A percentile compares a stretch with the other conserved stretches of the same genome.
Evolutionary conservation across 169 alveolate genomes (phyloP).

Genomic region (Blepharisma undulans): DNA sequence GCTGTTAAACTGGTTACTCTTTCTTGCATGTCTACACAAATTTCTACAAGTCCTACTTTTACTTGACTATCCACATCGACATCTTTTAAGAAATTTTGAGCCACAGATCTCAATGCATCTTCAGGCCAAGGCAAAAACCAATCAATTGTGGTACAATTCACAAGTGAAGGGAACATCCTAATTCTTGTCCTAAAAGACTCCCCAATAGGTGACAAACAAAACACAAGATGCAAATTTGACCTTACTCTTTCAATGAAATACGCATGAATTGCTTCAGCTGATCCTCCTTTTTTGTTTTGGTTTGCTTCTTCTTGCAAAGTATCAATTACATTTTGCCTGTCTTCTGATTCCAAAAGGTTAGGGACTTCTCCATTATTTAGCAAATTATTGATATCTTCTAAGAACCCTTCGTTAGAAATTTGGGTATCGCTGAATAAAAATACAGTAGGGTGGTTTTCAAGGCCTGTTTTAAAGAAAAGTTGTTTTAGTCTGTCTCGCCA

Average conservation of each 20-base stretch:
- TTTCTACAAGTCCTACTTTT: constrained; percentile 74
- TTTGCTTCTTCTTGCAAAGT: background rate
- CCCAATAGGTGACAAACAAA: constrained; percentile 86
- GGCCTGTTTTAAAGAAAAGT: constrained; percentile 84
- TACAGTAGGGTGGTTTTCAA: constrained; percentile 71
- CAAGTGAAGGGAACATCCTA: constrained; percentile 87
- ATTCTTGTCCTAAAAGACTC: constrained; percentile 84
- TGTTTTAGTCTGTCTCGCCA: constrained; percentile 83
- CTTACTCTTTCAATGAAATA: constrained; percentile 73
- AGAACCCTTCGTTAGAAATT: constrained; percentile 73
- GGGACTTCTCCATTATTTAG: constrained; percentile 88
- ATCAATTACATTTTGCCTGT: constrained; percentile 50
- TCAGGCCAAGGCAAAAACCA: constrained; percentile 90
- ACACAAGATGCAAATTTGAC: constrained; percentile 74
- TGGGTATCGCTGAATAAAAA: constrained; percentile 80
- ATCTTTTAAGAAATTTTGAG: constrained; percentile 60
- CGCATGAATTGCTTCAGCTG: constrained; percentile 54
- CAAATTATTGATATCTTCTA: constrained; percentile 85
- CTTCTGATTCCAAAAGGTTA: constrained; percentile 77
- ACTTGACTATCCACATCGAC: constrained; percentile 42
- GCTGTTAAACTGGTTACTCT: constrained; percentile 82
- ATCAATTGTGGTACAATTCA: constrained; percentile 85
- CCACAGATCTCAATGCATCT: constrained; percentile 82
- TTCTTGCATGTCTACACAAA: constrained; percentile 90
- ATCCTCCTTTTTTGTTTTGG: constrained; percentile 61